Percentiles rank a stretch among this genome's conserved stretches.
Evolutionary conservation across 2,329 filamentous ascomycete genomes (phyloP).

Genomic region (Knoxdaviesia proteae): DNA sequence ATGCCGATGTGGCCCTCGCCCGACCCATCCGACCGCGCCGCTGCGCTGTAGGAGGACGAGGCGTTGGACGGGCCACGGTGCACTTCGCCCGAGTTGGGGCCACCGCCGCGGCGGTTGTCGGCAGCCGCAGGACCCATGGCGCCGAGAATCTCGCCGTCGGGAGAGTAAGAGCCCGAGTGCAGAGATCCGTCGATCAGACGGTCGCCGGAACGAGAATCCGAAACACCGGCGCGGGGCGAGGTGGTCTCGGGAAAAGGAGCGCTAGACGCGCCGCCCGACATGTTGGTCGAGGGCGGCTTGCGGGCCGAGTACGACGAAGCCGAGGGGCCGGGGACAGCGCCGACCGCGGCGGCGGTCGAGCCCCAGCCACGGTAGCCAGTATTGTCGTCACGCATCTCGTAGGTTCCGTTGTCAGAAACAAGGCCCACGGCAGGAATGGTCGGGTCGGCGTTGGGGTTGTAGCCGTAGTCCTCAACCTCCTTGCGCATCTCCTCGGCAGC

Average conservation of each 20-base stretch:
- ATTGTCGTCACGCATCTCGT: conserved; percentile 61
- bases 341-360: conserved; percentile 39
- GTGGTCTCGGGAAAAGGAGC: conserved; percentile 15
- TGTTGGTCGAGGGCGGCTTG: conserved; percentile 72
- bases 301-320: conserved; percentile 28
- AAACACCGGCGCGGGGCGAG: conserved; percentile 44
- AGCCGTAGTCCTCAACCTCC: conserved; percentile 92
- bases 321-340: conserved; percentile 12
- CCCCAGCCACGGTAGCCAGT: conserved; percentile 92
- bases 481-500: conserved; percentile 79
- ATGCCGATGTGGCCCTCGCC: conserved; percentile 24
- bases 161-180: conserved; percentile 25
- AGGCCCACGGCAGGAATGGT: conserved; percentile 37
- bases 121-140: conserved; percentile 56
- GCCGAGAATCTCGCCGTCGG: conserved; percentile 66
- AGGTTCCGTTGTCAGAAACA: conserved; percentile 27
- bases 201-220: conserved; percentile 51
- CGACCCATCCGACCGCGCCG: conserved; percentile 50
- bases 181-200: conserved; percentile 25
- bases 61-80: conserved; percentile 85
- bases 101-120: conserved; percentile 29
- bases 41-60: conserved; percentile 83
- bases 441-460: conserved; percentile 92
- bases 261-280: conserved; percentile 36
- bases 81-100: conserved; percentile 33